Conservation (phyloP, 257 asterid genomes). For the Rehmannia glutinosa region DNA sequence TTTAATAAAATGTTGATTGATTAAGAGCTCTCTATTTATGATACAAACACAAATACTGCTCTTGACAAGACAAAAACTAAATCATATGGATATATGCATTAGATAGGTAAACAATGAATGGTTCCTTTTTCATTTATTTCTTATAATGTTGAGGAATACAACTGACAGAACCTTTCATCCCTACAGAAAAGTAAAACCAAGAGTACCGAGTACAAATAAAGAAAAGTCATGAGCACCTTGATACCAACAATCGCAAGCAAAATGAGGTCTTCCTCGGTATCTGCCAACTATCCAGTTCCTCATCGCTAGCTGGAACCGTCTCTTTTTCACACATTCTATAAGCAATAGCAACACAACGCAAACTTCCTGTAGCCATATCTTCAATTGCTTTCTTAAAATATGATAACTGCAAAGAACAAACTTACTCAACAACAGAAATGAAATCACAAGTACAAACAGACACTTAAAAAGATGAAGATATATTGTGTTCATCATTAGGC, state of each 20-base stretch:
- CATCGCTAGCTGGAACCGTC: slow-evolving; percentile 61
- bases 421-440: slow-evolving; percentile 8
- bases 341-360: slow-evolving; percentile 96
- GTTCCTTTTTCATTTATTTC: not conserved
- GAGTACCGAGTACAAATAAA: not conserved
- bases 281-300: slow-evolving; percentile 70
- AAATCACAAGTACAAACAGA: not conserved
- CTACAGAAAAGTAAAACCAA: not conserved
- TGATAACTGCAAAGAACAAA: slow-evolving; percentile 40
- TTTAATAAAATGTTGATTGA: not conserved
- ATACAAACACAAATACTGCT: not conserved
- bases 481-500: not conserved
- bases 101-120: not conserved
- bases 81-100: not conserved
- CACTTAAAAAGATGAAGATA: not conserved
- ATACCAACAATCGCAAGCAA: slow-evolving; percentile 91
- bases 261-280: slow-evolving; percentile 80
- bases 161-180: not conserved
- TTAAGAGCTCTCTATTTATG: not conserved
- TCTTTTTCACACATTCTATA: slow-evolving; percentile 43
- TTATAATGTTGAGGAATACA: not conserved
- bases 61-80: not conserved
- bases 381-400: slow-evolving; percentile 56
- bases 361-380: slow-evolving; percentile 77
- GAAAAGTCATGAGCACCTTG: slow-evolving; percentile 49